phyloP scores from a whole-genome alignment of 2,329 filamentous ascomycete genomes.

The Cercospora canescens region DNA sequence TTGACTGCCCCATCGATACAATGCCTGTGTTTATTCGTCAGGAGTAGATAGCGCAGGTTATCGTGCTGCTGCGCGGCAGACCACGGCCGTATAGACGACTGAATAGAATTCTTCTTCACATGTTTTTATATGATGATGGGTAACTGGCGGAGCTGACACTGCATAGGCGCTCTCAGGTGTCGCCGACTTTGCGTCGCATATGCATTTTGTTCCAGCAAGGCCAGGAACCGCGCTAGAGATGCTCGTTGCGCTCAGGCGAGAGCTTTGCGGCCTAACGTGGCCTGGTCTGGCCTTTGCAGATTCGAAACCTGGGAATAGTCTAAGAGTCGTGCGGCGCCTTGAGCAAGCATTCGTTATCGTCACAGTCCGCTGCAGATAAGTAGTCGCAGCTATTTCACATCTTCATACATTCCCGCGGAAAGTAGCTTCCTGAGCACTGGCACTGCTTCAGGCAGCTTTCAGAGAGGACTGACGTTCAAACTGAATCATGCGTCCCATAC shows the following conservation, averaged over 20 bases:
- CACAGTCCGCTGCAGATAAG: no score
- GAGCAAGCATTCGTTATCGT: no score
- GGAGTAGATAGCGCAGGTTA: neutral
- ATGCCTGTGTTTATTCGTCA: constrained; percentile 25
- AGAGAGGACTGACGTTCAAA: no score
- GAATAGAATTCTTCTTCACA: neutral
- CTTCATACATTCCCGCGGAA: no score
- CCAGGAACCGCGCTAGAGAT: neutral
- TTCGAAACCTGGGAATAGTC: neutral
- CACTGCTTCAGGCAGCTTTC: no score
- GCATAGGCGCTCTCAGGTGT: neutral
- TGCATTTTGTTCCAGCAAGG: neutral
- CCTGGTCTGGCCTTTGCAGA: neutral
- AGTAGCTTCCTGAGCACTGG: no score
- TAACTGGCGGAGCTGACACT: neutral
- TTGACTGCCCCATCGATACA: constrained; percentile 22
- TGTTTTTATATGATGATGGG: neutral
- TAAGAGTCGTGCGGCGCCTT: neutral
- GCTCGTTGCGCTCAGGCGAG: neutral
- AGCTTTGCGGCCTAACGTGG: neutral
- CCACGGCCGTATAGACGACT: neutral
- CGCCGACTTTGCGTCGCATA: neutral
- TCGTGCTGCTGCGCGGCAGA: neutral
- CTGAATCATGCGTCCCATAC: no score
- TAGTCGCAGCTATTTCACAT: no score